phyloP scores from a whole-genome alignment of 2,329 filamentous ascomycete genomes.

The Hypoxylon sp. region DNA sequence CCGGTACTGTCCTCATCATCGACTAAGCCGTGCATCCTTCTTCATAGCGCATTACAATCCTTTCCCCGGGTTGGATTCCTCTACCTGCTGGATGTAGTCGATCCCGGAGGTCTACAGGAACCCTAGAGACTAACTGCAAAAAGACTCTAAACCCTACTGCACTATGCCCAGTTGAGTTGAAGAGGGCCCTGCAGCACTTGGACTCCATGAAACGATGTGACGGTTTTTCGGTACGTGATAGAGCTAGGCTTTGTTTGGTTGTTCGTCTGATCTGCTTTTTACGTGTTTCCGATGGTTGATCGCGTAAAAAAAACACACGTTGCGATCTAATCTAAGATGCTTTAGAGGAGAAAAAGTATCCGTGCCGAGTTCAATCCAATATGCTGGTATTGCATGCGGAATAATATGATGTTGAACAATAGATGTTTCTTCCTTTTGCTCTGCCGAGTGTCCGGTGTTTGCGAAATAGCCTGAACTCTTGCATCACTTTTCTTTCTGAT shows the following conservation, averaged over 20 bases:
- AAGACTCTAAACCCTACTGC: too few relatives aligned
- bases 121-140: too few relatives aligned
- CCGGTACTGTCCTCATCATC: constrained; percentile 1
- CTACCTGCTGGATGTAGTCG: constrained; percentile 22
- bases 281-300: constrained; percentile 28
- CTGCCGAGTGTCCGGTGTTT: constrained; percentile 23
- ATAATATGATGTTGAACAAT: constrained; percentile 6
- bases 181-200: constrained; percentile 10
- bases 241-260: constrained; percentile 8
- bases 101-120: too few relatives aligned
- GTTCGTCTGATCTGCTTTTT: constrained; percentile 22
- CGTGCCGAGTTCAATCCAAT: constrained; percentile 15
- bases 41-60: constrained; percentile 26
- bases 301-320: too few relatives aligned
- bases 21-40: constrained; percentile 12
- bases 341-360: constrained; percentile 4
- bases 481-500: constrained; percentile 12
- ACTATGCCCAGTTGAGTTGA: too few relatives aligned
- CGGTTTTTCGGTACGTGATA: constrained; percentile 1
- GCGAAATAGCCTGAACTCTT: constrained; percentile 33
- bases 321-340: too few relatives aligned
- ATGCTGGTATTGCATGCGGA: neutral
- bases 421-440: constrained; percentile 19
- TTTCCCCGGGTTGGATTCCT: constrained; percentile 22
- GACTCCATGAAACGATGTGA: constrained; percentile 26